Conservation (phyloP, 257 asterid species). For the Vinca minor region DNA sequence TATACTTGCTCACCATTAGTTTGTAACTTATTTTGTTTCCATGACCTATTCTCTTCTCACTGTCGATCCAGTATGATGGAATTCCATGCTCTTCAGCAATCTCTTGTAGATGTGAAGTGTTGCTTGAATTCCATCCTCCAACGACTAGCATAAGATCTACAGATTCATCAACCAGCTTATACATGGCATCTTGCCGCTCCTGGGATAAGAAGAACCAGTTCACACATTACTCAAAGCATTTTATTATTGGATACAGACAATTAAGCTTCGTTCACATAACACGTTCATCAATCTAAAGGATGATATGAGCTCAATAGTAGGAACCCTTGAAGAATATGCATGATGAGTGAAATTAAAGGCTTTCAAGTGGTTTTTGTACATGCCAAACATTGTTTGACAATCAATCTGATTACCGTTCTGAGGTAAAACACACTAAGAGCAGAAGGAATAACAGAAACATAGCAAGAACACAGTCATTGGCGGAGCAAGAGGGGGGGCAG, state of each 20-base stretch:
- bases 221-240: background rate
- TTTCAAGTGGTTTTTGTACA: background rate
- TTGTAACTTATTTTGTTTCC: constrained; percentile 80
- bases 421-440: background rate
- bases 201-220: constrained; percentile 20
- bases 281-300: background rate
- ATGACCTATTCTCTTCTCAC: constrained; percentile 80
- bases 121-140: constrained; percentile 99
- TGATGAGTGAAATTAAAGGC: background rate
- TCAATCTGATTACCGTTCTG: background rate
- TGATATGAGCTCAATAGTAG: background rate
- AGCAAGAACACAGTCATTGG: too few species aligned
- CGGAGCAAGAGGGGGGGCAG: too few species aligned
- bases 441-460: background rate
- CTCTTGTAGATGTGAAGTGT: constrained; percentile 97
- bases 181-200: constrained; percentile 99
- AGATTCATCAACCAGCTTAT: constrained; percentile 70
- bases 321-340: background rate
- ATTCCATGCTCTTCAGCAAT: constrained; percentile 85
- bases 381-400: background rate
- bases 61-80: constrained; percentile 95
- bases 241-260: background rate
- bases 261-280: background rate
- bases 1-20: constrained; percentile 49
- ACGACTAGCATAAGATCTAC: constrained; percentile 83